Percentiles rank a stretch among this genome's conserved stretches.
These are phyloP conservation scores for Fraxinus nigra DNA, from an alignment of 305 asterid genomes.

Conservation along the genomic window DNA sequence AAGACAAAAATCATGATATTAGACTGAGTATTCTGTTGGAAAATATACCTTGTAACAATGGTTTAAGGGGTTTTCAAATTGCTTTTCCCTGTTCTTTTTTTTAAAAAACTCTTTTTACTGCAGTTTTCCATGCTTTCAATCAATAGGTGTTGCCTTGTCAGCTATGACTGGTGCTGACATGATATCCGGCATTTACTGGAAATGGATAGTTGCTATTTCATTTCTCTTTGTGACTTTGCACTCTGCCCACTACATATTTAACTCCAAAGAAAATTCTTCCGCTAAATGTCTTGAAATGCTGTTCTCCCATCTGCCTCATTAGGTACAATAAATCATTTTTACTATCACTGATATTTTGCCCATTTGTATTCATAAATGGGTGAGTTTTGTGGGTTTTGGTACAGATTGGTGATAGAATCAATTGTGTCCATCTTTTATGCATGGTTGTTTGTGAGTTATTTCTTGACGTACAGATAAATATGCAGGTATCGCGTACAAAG, in stretches of 20 bases:
- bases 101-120: not conserved
- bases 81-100: not conserved
- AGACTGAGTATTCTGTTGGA: not conserved
- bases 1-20: not conserved
- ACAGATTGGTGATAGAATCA: not conserved
- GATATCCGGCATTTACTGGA: not conserved
- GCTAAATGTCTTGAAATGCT: not conserved
- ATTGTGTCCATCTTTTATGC: not conserved
- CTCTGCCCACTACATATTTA: not conserved
- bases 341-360: not conserved
- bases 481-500: conserved; percentile 94
- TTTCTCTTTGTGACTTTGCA: not conserved
- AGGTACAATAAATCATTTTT: not conserved
- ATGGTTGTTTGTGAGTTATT: not conserved
- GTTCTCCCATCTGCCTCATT: not conserved
- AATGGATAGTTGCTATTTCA: not conserved
- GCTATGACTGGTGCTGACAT: not conserved
- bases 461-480: conserved; percentile 7
- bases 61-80: not conserved
- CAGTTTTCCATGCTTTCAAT: not conserved
- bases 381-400: not conserved
- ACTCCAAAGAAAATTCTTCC: not conserved
- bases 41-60: not conserved
- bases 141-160: not conserved
- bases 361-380: not conserved